Base-by-base conservation (phyloP, 345 rosid genomes). In the Dipteronia sinensis region DNA sequence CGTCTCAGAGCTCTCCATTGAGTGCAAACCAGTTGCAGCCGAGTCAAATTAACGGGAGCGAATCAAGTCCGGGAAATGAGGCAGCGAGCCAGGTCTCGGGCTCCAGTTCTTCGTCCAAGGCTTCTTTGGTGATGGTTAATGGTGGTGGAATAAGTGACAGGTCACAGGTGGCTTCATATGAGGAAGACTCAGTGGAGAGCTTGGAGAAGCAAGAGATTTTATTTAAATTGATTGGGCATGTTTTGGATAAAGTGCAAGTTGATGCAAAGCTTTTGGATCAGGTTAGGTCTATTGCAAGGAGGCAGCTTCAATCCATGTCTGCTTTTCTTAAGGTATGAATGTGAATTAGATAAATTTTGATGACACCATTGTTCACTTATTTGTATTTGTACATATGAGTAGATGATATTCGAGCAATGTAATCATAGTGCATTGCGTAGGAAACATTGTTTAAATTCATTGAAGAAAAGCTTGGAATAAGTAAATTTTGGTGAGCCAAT, bases 151-250 rank as follows among this genome's bases (percentile, higher is more conserved):
- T 78, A 65, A 88, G 83, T 76, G 90, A 88, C 67, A 84, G 85
- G 87, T 94, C 85, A 73, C 94, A 84, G 64, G 87, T 88, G 73
- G 90, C 91, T 83, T 88, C 87, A 6, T 92, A 88, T 34, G 98
- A 97, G 86, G 99, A 97, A 59, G 98, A 91, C 85, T 85, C 91
- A 51, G 84, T 90, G 51, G 97, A 91, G 86, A 88, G 87, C 81
- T 86, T 94, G 91, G 98, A 97, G 89, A 97, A 90, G 87, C 98
- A 91, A 68, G 98, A 90, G 82, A 85, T 94, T 83, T 93, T 95
- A 2, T 93, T 83, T 76, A 97, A 93, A 82, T 86, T 97, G 88
- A 90, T 92, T 38, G 81, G 95, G 12, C 98, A 89, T 78, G 84
- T 91, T 65, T 77, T 93, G 88, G 90, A 85, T 25, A 89, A 85